phyloP scores from a whole-genome alignment of 495 filamentous ascomycete species.

The Coniosporium apollinis region DNA sequence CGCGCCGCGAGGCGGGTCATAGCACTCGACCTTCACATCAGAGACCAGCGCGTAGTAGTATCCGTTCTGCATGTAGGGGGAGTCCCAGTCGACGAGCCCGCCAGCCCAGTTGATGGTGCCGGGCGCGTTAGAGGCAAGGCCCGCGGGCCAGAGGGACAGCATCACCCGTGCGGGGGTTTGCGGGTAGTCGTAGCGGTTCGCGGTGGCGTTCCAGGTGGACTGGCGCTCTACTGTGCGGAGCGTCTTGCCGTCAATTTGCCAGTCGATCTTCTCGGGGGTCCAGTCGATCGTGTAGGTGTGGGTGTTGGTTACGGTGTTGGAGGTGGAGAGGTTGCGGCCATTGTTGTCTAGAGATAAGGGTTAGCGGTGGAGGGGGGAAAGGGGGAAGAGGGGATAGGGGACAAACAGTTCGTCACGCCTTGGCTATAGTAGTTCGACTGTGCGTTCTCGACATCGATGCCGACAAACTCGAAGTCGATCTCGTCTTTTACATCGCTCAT shows the following conservation, averaged over 20 bases:
- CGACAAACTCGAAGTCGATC: constrained; percentile 93
- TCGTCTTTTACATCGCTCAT: constrained; percentile 92
- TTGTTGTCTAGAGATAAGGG: constrained; percentile 42
- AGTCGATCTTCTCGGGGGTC: constrained; percentile 68
- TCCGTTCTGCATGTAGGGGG: constrained; percentile 60
- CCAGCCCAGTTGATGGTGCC: constrained; percentile 90
- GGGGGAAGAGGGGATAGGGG: no score
- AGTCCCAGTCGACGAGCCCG: constrained; percentile 76
- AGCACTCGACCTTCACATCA: constrained; percentile 72
- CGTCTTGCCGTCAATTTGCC: constrained; percentile 66
- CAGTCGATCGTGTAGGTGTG: constrained; percentile 92
- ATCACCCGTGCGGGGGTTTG: constrained; percentile 89
- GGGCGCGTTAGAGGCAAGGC: constrained; percentile 54
- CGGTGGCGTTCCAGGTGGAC: constrained; percentile 69
- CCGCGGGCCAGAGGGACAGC: constrained; percentile 92
- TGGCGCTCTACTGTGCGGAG: constrained; percentile 56
- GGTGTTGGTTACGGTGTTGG: constrained; percentile 59
- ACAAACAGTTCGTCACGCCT: constrained; percentile 80
- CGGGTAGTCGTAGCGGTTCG: constrained; percentile 72
- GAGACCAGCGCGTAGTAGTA: constrained; percentile 80
- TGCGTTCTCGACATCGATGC: constrained; percentile 53
- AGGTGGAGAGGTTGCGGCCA: constrained; percentile 48
- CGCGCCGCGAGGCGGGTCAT: constrained; percentile 47
- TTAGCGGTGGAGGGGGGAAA: no score
- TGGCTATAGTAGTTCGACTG: constrained; percentile 98